Conservation (phyloP, 179 eudicot species). For the Silene vulgaris region DNA sequence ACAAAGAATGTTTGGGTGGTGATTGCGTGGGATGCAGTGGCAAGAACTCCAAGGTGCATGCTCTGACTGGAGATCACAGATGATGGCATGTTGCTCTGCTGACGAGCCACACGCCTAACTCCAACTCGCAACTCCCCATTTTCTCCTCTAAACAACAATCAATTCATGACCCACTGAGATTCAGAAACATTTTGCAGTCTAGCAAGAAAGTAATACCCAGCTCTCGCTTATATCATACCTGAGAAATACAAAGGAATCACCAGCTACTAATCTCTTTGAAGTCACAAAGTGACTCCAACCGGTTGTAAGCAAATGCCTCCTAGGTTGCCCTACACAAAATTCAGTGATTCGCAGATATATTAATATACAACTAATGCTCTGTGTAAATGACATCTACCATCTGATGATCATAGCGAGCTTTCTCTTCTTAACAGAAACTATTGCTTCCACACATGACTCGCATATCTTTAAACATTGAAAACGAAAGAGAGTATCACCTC, state of each 20-base stretch:
- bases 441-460: no score
- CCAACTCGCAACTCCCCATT: slow-evolving; percentile 52
- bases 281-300: slow-evolving; percentile 79
- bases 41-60: slow-evolving; percentile 70
- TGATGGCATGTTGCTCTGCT: slow-evolving; percentile 41
- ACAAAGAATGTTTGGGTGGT: slow-evolving; percentile 39
- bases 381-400: neutral
- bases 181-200: neutral
- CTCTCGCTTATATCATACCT: slow-evolving; percentile 30
- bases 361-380: neutral
- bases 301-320: slow-evolving; percentile 59
- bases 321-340: slow-evolving; percentile 53
- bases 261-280: slow-evolving; percentile 59
- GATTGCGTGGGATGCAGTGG: slow-evolving; percentile 55
- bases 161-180: slow-evolving; percentile 4
- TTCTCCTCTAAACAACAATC: slow-evolving; percentile 37
- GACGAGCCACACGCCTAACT: slow-evolving; percentile 44
- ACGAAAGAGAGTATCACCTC: slow-evolving; percentile 36
- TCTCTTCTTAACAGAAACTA: neutral
- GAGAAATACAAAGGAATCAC: slow-evolving; percentile 59
- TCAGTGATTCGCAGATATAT: neutral
- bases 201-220: neutral
- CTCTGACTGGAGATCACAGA: slow-evolving; percentile 60
- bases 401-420: neutral
- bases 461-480: no score